Evolutionary conservation across 805 yeast species (phyloP), one percentile per base, ranked within the genome.

Genomic region (Myxozyma neglecta): DNA sequence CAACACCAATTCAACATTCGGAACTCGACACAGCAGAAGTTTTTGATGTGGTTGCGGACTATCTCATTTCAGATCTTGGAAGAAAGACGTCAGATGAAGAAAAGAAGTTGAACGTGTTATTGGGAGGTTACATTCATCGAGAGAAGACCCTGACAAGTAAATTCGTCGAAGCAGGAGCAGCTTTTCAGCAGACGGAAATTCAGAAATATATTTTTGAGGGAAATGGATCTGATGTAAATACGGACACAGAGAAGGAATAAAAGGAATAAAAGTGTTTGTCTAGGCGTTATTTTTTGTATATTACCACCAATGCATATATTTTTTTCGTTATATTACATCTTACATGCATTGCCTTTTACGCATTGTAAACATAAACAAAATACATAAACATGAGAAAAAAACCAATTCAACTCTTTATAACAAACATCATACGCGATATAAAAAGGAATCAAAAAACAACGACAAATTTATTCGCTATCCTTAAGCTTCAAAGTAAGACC

Each of bases 71-170:
- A 14, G 63, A 51, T 10, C 44, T 62, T 1, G 71, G 73, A 1
- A 64, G 65, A 43, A 65, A 64, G 8, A 70, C 76, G 6, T 69
- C 71, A 45, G 70, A 67, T 43, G 67, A 71, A 24, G 80, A 77
- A 55, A 68, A 71, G 49, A 73, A 72, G 46, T 64, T 76, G 37
- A 51, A 57, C 2, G 35, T 69, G 4, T 57, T 71, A 45, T 68
- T 74, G 13, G 75, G 71, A n/a, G 80, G 79, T 0, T 77, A 76
- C 60, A 37, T 67, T 24, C 73, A 73, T 52, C 72, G 77, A 24
- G 73, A 69, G 10, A 60, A 60, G 3, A 47, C 59, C 9, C 61
- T 75, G 7, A 11, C 61, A 9, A 47, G 55, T 14, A 69, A 72
- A 34, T 56, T 59, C 14, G 36, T 53, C 0, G 70, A 63, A 40